phyloP scores from a whole-genome alignment of 2,329 filamentous ascomycete genomes.

The Teratosphaeria epicoccoides region DNA sequence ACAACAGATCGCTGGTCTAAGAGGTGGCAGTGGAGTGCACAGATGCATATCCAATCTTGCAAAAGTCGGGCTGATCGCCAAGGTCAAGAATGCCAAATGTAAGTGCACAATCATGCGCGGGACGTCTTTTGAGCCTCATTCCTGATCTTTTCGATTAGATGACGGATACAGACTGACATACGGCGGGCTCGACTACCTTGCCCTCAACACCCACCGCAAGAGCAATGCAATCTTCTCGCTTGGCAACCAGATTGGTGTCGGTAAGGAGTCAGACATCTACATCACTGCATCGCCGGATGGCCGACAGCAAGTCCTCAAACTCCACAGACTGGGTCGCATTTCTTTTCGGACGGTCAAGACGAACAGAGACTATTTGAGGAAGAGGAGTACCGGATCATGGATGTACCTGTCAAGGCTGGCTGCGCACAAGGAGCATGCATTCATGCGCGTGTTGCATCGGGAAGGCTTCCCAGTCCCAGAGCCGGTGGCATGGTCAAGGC shows the following conservation, averaged over 20 bases:
- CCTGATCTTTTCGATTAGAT: too few species aligned
- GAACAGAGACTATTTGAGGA: constrained; percentile 88
- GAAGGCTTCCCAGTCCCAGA: constrained; percentile 85
- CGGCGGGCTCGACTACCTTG: constrained; percentile 94
- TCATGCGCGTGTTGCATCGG: constrained; percentile 75
- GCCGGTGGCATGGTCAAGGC: constrained; percentile 78
- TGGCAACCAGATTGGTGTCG: constrained; percentile 87
- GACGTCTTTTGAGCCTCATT: too few species aligned
- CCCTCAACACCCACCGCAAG: constrained; percentile 78
- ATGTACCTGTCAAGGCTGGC: constrained; percentile 95
- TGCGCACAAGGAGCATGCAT: constrained; percentile 86
- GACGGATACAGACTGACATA: constrained; percentile 96
- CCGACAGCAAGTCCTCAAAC: constrained; percentile 76
- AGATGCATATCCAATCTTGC: constrained; percentile 81
- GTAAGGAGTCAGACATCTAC: constrained; percentile 96
- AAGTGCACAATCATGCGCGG: constrained; percentile 8
- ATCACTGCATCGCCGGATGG: constrained; percentile 76
- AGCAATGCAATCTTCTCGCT: constrained; percentile 77
- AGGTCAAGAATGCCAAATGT: constrained; percentile 87
- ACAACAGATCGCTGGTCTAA: constrained; percentile 68
- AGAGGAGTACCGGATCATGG: constrained; percentile 73
- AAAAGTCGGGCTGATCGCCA: constrained; percentile 82
- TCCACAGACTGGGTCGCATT: constrained; percentile 88
- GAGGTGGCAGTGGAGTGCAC: constrained; percentile 65
- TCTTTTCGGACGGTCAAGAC: constrained; percentile 94